Evolutionary conservation across 2,329 filamentous ascomycete genomes (phyloP).

Genomic region (Fusarium chlamydosporum): DNA sequence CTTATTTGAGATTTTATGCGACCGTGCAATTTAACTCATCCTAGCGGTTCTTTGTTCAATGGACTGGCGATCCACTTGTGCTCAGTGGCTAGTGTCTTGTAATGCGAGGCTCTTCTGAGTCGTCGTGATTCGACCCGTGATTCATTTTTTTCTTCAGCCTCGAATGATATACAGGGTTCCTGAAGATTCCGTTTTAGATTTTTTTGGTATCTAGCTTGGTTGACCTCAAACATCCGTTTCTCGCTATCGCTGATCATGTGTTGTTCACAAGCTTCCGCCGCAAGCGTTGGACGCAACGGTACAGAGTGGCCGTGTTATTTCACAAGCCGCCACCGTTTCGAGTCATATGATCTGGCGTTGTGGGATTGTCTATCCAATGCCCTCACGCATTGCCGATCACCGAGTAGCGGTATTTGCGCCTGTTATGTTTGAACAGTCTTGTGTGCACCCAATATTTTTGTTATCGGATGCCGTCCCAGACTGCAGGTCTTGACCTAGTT

Average conservation of each 20-base stretch:
- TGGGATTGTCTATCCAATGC: constrained; percentile 17
- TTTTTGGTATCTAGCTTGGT: constrained; percentile 15
- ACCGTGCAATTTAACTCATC: constrained; percentile 35
- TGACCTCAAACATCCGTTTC: constrained; percentile 24
- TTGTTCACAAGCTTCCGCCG: constrained; percentile 29
- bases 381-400: constrained; percentile 28
- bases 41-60: constrained; percentile 18
- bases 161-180: constrained; percentile 19
- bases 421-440: not conserved
- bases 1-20: constrained; percentile 41
- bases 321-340: constrained; percentile 31
- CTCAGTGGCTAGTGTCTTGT: constrained; percentile 12
- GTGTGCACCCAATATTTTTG: not conserved
- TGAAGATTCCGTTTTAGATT: constrained; percentile 13
- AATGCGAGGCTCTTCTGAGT: constrained; percentile 33
- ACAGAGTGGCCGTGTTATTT: constrained; percentile 27
- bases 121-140: constrained; percentile 46
- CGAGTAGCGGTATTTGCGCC: constrained; percentile 10
- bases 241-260: constrained; percentile 39
- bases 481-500: not conserved
- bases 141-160: constrained; percentile 39
- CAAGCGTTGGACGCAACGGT: constrained; percentile 32
- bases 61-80: constrained; percentile 14
- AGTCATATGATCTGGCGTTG: constrained; percentile 40
- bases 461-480: not conserved